phyloP scores from a whole-genome alignment of 306 rosid species.

The Oemleria cerasiformis region DNA sequence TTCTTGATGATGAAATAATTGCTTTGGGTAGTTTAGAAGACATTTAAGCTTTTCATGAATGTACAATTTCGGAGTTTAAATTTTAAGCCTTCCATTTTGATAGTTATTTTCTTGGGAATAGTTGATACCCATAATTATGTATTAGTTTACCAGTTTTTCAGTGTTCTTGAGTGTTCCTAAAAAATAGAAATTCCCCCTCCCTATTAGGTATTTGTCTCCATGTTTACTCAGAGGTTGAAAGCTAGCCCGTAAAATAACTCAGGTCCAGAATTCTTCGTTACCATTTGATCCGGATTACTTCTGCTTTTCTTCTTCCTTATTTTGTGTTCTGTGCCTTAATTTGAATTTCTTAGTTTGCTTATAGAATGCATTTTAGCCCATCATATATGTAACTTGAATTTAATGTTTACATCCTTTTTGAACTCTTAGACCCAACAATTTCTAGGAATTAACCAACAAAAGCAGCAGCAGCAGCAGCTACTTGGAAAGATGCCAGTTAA shows the following conservation, averaged over 20 bases:
- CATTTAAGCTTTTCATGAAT: neutral
- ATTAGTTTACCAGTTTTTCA: neutral
- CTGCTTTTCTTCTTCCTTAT: neutral
- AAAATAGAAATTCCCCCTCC: neutral
- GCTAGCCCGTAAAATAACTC: neutral
- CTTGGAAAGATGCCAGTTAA: constrained; percentile 29
- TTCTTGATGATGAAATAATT: neutral
- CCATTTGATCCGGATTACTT: neutral
- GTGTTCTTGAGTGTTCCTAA: neutral
- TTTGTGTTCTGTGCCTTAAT: neutral
- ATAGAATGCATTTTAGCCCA: constrained; percentile 4
- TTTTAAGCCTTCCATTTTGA: neutral
- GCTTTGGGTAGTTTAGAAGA: neutral
- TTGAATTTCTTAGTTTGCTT: neutral
- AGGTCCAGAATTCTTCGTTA: neutral
- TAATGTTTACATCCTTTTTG: constrained; percentile 22
- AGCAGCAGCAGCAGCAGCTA: constrained; percentile 36
- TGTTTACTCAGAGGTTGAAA: neutral
- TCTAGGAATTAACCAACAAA: constrained; percentile 45
- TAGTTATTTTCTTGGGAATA: too few relatives aligned
- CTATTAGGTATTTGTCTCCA: neutral
- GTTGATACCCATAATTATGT: too few relatives aligned
- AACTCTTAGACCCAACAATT: constrained; percentile 29
- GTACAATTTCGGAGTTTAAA: neutral
- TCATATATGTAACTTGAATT: constrained; percentile 4